Conservation (phyloP, 306 rosid genomes). For the Rosa chinensis region DNA sequence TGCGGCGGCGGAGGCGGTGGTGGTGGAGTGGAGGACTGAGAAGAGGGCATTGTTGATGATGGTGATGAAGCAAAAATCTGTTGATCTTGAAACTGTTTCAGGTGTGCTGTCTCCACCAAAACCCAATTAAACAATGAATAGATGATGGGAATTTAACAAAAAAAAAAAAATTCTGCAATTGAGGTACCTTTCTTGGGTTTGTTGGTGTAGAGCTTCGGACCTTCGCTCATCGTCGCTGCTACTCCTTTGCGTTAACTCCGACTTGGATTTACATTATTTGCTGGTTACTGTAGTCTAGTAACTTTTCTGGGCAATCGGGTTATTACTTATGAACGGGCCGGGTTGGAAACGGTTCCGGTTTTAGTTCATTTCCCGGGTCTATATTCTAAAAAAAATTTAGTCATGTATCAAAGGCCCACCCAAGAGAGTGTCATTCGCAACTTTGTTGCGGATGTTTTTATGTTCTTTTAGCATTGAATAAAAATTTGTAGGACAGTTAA, state of each 20-base stretch:
- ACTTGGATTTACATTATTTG: too few species aligned
- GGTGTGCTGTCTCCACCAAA: slow-evolving; percentile 37
- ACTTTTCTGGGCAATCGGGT: neutral
- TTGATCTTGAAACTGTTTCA: slow-evolving; percentile 57
- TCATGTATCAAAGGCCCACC: too few species aligned
- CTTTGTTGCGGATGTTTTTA: too few species aligned
- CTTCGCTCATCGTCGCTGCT: slow-evolving; percentile 45
- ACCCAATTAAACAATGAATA: slow-evolving; percentile 15
- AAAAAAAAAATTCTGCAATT: neutral
- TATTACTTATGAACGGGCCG: neutral
- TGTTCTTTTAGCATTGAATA: too few species aligned
- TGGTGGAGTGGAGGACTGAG: slow-evolving; percentile 33
- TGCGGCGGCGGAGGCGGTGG: slow-evolving; percentile 38
- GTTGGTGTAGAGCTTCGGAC: slow-evolving; percentile 58
- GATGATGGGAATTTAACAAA: too few species aligned
- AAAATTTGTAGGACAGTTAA: too few species aligned
- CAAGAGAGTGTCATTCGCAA: too few species aligned
- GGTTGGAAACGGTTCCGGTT: neutral
- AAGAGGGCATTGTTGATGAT: slow-evolving; percentile 33
- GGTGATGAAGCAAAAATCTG: slow-evolving; percentile 33
- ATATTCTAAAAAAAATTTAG: too few species aligned
- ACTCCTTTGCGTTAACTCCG: neutral
- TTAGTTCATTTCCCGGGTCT: too few species aligned
- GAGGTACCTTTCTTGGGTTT: slow-evolving; percentile 69
- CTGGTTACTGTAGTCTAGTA: neutral